phyloP scores from a whole-genome alignment of 768 basidiomycete species.

The Termitomyces bulborhizus region DNA sequence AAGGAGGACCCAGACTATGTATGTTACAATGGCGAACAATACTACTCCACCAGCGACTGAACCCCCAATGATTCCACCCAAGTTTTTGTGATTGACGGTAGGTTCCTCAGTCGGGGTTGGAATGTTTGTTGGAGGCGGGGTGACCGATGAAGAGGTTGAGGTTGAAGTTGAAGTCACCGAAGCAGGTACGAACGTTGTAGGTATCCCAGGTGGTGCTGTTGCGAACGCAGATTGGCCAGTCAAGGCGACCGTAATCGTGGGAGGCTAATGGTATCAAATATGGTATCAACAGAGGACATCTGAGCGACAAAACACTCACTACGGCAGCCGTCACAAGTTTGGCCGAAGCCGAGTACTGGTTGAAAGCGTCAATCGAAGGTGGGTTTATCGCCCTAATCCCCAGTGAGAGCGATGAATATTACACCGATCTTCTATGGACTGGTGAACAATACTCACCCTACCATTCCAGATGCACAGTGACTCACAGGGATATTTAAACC shows the following conservation, averaged over 20 bases:
- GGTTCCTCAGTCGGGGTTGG: neutral
- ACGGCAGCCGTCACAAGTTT: conserved; percentile 20
- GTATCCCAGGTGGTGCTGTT: conserved; percentile 9
- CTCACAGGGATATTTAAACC: conserved; percentile 24
- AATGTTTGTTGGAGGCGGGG: conserved; percentile 1
- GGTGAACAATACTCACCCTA: conserved; percentile 23
- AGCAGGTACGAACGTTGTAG: neutral
- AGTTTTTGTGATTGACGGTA: neutral
- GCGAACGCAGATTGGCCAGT: conserved; percentile 30
- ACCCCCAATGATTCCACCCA: conserved; percentile 17
- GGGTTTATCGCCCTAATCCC: conserved; percentile 29
- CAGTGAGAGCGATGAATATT: neutral
- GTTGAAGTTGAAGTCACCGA: neutral
- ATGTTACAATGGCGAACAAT: conserved; percentile 6
- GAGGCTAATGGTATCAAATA: conserved; percentile 15
- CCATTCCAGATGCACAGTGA: conserved; percentile 34
- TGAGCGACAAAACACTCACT: conserved; percentile 14
- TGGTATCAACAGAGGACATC: neutral
- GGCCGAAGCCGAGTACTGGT: conserved; percentile 22
- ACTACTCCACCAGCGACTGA: conserved; percentile 15
- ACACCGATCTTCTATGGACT: neutral
- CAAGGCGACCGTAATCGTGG: conserved; percentile 15
- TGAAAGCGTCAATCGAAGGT: conserved; percentile 19
- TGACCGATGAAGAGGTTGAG: neutral
- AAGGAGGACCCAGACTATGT: conserved; percentile 6